These are phyloP conservation scores for Canna indica DNA, from an alignment of 176 grass and related monocot genomes.

Conservation along the genomic window DNA sequence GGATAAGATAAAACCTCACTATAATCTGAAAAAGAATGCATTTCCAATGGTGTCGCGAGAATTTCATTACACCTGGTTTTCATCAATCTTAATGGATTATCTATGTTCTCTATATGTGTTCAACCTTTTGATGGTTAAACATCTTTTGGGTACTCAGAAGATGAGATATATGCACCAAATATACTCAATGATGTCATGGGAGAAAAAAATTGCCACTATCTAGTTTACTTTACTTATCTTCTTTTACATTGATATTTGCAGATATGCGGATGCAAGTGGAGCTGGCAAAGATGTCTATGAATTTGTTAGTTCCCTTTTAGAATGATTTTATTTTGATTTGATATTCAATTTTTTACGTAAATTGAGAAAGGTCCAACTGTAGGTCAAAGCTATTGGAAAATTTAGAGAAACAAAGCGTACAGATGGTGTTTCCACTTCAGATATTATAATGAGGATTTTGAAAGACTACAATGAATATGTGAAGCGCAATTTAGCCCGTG, in stretches of 20 bases:
- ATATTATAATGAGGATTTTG: conserved; percentile 22
- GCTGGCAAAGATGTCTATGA: conserved; percentile 25
- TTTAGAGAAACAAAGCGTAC: conserved; percentile 23
- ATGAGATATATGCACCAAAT: background rate
- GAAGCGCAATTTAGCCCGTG: conserved; percentile 19
- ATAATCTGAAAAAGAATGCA: background rate
- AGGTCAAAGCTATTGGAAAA: conserved; percentile 20
- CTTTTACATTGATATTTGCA: background rate
- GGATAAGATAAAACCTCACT: background rate
- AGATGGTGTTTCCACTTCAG: conserved; percentile 23
- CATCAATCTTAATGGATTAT: background rate
- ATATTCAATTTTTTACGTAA: background rate
- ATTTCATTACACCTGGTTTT: background rate
- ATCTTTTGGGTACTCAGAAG: background rate
- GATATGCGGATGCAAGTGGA: conserved; percentile 24
- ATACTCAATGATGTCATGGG: background rate
- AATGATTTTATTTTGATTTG: background rate
- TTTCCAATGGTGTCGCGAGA: background rate
- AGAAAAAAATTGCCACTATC: background rate
- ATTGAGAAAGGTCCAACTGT: background rate
- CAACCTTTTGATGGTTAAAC: background rate
- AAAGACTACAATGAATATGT: conserved; percentile 24
- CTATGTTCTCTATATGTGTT: background rate
- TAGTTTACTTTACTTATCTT: background rate
- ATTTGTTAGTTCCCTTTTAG: conserved; percentile 17